Percentiles rank a stretch among this genome's conserved stretches.
Evolutionary conservation across 1,284 basidiomycete species (phyloP).

Genomic region (Rhodotorula sp.): DNA sequence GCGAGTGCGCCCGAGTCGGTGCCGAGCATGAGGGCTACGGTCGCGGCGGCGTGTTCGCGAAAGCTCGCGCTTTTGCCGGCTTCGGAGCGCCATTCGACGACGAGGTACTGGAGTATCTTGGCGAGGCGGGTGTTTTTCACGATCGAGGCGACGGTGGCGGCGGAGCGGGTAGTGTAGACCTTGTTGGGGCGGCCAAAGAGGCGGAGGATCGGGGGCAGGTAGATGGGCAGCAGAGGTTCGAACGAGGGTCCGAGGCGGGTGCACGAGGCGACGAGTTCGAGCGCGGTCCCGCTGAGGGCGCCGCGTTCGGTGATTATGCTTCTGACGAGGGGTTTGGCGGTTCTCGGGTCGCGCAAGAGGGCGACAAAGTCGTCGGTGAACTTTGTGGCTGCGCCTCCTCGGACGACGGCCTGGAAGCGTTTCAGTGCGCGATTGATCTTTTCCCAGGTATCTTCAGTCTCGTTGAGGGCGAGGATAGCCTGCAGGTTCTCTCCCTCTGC

Average conservation of each 20-base stretch:
- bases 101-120: constrained; percentile 62
- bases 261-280: constrained; percentile 64
- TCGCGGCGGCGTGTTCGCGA: constrained; percentile 64
- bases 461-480: constrained; percentile 57
- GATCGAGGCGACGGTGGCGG: constrained; percentile 60
- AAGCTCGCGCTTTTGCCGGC: constrained; percentile 66
- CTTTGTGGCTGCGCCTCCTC: constrained; percentile 54
- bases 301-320: constrained; percentile 70
- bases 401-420: constrained; percentile 59
- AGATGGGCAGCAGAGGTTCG: constrained; percentile 65
- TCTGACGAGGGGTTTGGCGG: constrained; percentile 60
- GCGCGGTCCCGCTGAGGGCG: constrained; percentile 66
- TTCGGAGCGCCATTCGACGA: constrained; percentile 54
- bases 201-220: constrained; percentile 65
- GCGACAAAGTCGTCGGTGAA: constrained; percentile 60
- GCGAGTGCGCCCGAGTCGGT: constrained; percentile 19
- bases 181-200: constrained; percentile 77
- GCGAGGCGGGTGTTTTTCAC: constrained; percentile 70
- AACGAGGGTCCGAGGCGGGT: constrained; percentile 62
- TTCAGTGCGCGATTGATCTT: constrained; percentile 61
- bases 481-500: constrained; percentile 54
- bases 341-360: constrained; percentile 55
- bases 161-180: constrained; percentile 67
- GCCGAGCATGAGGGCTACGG: constrained; percentile 50
- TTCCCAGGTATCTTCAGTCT: constrained; percentile 82